phyloP scores from a whole-genome alignment of 805 yeast species.

The Priceomyces melissophilus region DNA sequence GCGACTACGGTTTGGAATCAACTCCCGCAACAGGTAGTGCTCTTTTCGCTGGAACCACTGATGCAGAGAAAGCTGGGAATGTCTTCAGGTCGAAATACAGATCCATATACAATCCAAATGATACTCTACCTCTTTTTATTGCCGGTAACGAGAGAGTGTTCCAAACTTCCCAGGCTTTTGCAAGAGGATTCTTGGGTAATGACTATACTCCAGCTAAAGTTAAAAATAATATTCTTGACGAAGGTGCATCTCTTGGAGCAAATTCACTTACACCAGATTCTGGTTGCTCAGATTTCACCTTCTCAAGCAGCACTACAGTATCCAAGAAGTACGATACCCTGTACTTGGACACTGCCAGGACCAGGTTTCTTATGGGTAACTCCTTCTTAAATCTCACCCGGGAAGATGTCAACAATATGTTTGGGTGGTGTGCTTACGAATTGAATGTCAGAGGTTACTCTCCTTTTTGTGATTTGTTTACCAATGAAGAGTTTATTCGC shows the following conservation, averaged over 20 bases:
- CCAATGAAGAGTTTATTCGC: conserved; percentile 58
- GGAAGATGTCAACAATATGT: conserved; percentile 47
- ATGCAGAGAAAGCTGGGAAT: conserved; percentile 44
- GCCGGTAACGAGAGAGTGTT: conserved; percentile 51
- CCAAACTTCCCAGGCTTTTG: conserved; percentile 49
- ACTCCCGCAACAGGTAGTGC: conserved; percentile 37
- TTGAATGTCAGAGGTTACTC: conserved; percentile 63
- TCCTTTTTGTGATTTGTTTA: conserved; percentile 59
- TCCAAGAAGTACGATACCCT: conserved; percentile 10
- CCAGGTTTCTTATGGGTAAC: conserved; percentile 51
- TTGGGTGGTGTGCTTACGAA: conserved; percentile 69
- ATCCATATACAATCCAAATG: conserved; percentile 32
- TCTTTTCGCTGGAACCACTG: conserved; percentile 46
- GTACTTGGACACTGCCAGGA: conserved; percentile 51
- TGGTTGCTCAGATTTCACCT: conserved; percentile 33
- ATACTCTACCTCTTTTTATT: conserved; percentile 43
- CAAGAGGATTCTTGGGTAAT: conserved; percentile 51
- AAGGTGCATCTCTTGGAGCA: conserved; percentile 44
- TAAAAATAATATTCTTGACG: conserved; percentile 35
- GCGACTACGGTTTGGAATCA: conserved; percentile 46
- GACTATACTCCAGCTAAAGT: conserved; percentile 25
- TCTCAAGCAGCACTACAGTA: conserved; percentile 13
- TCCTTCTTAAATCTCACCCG: conserved; percentile 48
- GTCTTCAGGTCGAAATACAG: conserved; percentile 44
- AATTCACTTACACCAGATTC: conserved; percentile 51